Evolutionary conservation across 805 yeast genomes (phyloP), one percentile per base, ranked within the genome.

Genomic region (Kregervanrija pseudodelftensis): DNA sequence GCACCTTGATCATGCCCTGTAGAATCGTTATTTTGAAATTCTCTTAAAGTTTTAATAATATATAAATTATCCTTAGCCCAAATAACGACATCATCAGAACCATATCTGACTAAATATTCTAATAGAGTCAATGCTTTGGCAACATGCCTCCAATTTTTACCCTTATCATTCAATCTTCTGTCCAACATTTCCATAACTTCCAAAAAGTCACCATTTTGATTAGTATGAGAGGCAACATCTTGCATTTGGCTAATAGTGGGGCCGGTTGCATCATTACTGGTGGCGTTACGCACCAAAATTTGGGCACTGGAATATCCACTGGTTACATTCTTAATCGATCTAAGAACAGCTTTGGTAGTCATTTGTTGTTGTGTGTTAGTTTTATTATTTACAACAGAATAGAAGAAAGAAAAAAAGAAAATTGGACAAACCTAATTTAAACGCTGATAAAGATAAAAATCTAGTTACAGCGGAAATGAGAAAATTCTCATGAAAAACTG

Each of bases 81-180:
- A 34, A 81, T 69, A 5, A 90, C 95, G 57, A 90, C 91, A 57
- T 84, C 82, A 53, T 89, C 95, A 15, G 89, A 76, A 35, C 97
- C 99, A 48, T 74, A 76, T 54, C 93, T 78, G 14, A 90, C 88
- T 46, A 90, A 70, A 65, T 82, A 91, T 57, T 90, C 96, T 54
- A 91, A 72, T n/a, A 91, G 81, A 2, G 95, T 84, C 49, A 91
- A 72, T 1, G 95, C 82, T 64, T 91, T 93, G 50, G 95, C 90
- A 41, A 91, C 90, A 62, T 91, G 99, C 53, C 96, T 77, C 97
- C 97, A 91, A 67, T 91, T 85, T 63, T 89, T 90, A 49, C 98
- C 98, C 69, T 90, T 90, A 61, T 91, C 98, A 59, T 91, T 91
- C 52, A 91, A 69, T 51, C 99, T 76, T 53, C 88, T 79, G 66